A percentile compares a stretch with the other conserved stretches of the same genome.
phyloP scores from a whole-genome alignment of 805 yeast genomes.

The Suhomyces kilbournensis region DNA sequence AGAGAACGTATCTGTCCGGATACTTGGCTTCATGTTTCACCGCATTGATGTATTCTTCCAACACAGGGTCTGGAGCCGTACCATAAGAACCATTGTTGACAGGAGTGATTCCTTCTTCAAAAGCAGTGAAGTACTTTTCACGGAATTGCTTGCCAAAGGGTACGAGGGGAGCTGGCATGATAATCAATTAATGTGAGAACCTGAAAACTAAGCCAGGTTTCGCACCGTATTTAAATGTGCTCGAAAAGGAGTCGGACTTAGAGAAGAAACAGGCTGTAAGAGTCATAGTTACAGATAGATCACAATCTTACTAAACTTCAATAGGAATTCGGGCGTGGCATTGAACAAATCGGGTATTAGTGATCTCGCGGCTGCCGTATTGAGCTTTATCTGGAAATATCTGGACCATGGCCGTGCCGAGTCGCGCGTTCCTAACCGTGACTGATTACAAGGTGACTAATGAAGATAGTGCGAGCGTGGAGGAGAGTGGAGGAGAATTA shows the following conservation, averaged over 20 bases:
- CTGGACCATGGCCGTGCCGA: background rate
- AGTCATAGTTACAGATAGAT: background rate
- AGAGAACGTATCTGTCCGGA: conserved; percentile 47
- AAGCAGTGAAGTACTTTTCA: conserved; percentile 42
- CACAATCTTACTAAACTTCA: background rate
- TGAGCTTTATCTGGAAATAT: background rate
- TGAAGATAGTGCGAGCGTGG: background rate
- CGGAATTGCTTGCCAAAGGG: conserved; percentile 52
- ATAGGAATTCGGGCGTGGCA: background rate
- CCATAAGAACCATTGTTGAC: conserved; percentile 71
- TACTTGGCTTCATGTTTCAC: conserved; percentile 24
- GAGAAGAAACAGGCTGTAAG: background rate
- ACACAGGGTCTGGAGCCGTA: conserved; percentile 47
- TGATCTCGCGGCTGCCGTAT: background rate
- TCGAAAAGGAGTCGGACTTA: background rate
- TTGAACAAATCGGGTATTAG: background rate
- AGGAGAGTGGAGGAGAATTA: background rate
- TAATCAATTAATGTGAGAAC: background rate
- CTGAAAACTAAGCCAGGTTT: background rate
- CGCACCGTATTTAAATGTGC: background rate
- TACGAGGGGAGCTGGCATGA: background rate
- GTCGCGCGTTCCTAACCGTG: background rate
- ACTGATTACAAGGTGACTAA: background rate
- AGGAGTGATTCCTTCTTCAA: conserved; percentile 39
- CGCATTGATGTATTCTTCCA: conserved; percentile 31